phyloP scores from a whole-genome alignment of 2,329 filamentous ascomycete genomes.

The Bipolaris cookei region DNA sequence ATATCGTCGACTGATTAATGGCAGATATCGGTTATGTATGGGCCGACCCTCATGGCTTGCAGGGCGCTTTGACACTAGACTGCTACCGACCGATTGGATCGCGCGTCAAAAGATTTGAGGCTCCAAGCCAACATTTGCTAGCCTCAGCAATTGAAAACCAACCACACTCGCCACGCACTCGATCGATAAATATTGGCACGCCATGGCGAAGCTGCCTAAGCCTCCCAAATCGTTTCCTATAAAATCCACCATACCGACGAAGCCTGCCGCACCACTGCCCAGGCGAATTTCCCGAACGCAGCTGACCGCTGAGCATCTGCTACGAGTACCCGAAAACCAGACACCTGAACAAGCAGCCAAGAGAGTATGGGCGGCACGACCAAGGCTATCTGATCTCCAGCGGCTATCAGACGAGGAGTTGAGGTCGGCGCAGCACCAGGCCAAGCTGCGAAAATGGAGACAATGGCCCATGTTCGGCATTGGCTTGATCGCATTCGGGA shows the following conservation, averaged over 20 bases:
- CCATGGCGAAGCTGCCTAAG: conserved; percentile 46
- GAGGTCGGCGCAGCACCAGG: conserved; percentile 33
- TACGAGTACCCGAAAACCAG: conserved; percentile 18
- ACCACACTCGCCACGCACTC: conserved; percentile 13
- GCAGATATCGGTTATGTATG: conserved; percentile 35
- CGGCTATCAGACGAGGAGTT: conserved; percentile 38
- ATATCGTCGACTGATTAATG: conserved; percentile 32
- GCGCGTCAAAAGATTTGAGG: conserved; percentile 23
- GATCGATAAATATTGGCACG: conserved; percentile 18
- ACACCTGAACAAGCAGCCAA: conserved; percentile 27
- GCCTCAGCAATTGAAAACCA: conserved; percentile 24
- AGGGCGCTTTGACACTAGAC: conserved; percentile 22
- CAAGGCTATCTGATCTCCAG: conserved; percentile 32
- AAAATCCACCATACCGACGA: conserved; percentile 29
- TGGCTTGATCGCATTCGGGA: conserved; percentile 45
- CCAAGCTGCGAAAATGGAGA: conserved; percentile 39
- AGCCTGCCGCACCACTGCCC: conserved; percentile 24
- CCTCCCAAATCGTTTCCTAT: conserved; percentile 30
- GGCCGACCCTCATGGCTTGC: conserved; percentile 24
- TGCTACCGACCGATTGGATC: conserved; percentile 20
- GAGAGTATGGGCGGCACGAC: conserved; percentile 36
- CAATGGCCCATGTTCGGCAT: conserved; percentile 43
- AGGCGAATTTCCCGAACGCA: conserved; percentile 22
- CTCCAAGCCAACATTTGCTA: conserved; percentile 14
- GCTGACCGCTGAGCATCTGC: conserved; percentile 17